Conservation (phyloP, 208 protist genomes). For the Trichomonas tenax region DNA sequence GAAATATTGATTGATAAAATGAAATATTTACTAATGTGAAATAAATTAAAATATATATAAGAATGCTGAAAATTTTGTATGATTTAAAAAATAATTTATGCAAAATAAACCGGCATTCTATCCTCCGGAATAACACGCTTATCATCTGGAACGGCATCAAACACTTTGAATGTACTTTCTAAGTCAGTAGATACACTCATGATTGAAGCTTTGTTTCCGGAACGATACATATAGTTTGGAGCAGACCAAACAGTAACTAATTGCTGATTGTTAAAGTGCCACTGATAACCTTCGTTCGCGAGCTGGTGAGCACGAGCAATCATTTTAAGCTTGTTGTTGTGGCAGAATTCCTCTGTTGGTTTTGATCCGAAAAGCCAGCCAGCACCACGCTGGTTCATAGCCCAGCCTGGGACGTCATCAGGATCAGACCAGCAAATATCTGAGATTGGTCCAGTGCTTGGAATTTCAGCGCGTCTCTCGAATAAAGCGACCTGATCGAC, state of each 20-base stretch:
- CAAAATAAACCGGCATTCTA: not conserved
- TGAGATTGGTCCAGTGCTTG: slow-evolving; percentile 38
- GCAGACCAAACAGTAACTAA: slow-evolving; percentile 97
- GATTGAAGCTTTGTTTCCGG: slow-evolving; percentile 60
- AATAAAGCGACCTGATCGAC: slow-evolving; percentile 62
- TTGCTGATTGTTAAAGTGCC: slow-evolving; percentile 81
- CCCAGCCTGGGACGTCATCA: slow-evolving; percentile 67
- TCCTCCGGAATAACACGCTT: not conserved
- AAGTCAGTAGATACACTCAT: slow-evolving; percentile 92
- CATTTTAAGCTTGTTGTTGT: slow-evolving; percentile 88
- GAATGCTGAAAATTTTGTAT: not conserved
- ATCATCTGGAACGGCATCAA: slow-evolving; percentile 40
- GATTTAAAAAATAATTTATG: not conserved
- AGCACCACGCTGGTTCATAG: slow-evolving; percentile 72
- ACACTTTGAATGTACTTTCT: slow-evolving; percentile 65
- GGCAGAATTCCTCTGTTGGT: slow-evolving; percentile 89
- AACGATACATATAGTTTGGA: slow-evolving; percentile 91
- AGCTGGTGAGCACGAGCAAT: slow-evolving; percentile 58
- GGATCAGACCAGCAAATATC: slow-evolving; percentile 43
- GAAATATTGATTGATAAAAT: no score
- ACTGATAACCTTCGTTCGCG: slow-evolving; percentile 76
- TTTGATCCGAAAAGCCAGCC: slow-evolving; percentile 82
- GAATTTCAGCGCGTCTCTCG: slow-evolving; percentile 72
- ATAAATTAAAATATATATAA: no score
- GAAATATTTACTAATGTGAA: no score